Evolutionary conservation across 352 stramenopile species (phyloP).

Genomic region (Phytopythium chamaehyphon): DNA sequence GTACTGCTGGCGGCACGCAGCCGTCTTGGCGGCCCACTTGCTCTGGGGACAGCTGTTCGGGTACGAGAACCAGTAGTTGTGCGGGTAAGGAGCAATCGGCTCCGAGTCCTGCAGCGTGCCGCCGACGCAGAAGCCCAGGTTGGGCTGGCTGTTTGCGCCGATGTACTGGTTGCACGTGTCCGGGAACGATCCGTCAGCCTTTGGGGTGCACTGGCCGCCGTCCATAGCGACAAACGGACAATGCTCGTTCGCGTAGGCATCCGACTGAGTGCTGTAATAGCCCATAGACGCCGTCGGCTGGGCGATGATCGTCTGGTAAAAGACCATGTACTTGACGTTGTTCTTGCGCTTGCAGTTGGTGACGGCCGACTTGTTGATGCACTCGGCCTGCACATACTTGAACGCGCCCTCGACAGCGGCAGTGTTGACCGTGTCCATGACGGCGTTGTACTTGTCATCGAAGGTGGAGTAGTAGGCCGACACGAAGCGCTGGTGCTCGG

Average conservation of each 20-base stretch:
- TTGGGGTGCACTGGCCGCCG: slow-evolving; percentile 45
- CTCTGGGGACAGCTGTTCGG: slow-evolving; percentile 57
- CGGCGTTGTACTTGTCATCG: slow-evolving; percentile 32
- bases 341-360: slow-evolving; percentile 49
- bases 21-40: slow-evolving; percentile 39
- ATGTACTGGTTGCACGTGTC: slow-evolving; percentile 52
- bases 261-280: slow-evolving; percentile 29
- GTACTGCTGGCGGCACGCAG: slow-evolving; percentile 27
- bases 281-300: slow-evolving; percentile 35
- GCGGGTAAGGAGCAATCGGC: slow-evolving; percentile 54
- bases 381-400: slow-evolving; percentile 61
- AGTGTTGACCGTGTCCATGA: slow-evolving; percentile 52
- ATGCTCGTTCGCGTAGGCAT: slow-evolving; percentile 38
- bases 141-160: slow-evolving; percentile 27
- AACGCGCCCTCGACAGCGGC: slow-evolving; percentile 48
- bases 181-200: slow-evolving; percentile 29
- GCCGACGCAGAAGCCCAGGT: slow-evolving; percentile 51
- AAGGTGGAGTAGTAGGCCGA: slow-evolving; percentile 36
- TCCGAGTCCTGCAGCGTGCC: slow-evolving; percentile 38
- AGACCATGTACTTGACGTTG: slow-evolving; percentile 51
- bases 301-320: slow-evolving; percentile 56
- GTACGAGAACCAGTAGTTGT: slow-evolving; percentile 84
- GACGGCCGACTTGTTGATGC: slow-evolving; percentile 42
- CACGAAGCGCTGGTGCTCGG: slow-evolving; percentile 24
- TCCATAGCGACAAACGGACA: slow-evolving; percentile 58